phyloP scores from a whole-genome alignment of 345 rosid species.

The Murraya paniculata region DNA sequence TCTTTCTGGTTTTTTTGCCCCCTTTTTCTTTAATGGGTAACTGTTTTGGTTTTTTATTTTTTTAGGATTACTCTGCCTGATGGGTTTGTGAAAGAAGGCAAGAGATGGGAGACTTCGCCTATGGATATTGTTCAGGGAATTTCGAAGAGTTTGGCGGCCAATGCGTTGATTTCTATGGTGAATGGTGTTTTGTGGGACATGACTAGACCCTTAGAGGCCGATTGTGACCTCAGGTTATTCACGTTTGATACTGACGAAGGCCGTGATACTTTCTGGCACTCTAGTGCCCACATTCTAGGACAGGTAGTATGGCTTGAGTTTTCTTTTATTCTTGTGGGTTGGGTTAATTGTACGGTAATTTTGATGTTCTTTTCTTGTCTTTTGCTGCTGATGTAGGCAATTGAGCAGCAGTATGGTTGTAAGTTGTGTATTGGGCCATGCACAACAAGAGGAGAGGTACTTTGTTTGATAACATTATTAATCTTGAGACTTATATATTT shows the following conservation, averaged over 20 bases:
- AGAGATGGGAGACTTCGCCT: conserved; percentile 74
- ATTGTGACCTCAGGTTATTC: conserved; percentile 71
- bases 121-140: conserved; percentile 67
- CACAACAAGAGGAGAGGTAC: conserved; percentile 97
- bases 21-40: background rate
- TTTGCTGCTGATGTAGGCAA: conserved; percentile 44
- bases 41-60: background rate
- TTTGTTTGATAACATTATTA: background rate
- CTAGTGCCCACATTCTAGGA: conserved; percentile 98
- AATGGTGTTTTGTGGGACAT: conserved; percentile 89
- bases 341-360: background rate
- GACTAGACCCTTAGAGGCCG: conserved; percentile 76
- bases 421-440: conserved; percentile 97
- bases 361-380: background rate
- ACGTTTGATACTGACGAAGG: conserved; percentile 76
- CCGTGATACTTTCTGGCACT: conserved; percentile 96
- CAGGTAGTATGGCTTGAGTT: conserved; percentile 42
- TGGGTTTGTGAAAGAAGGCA: conserved; percentile 87
- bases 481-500: background rate
- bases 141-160: conserved; percentile 62
- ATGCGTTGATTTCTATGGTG: conserved; percentile 75
- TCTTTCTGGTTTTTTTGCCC: too few relatives aligned
- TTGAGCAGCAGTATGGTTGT: conserved; percentile 87
- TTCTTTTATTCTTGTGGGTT: background rate
- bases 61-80: conserved; percentile 60